Base-by-base conservation (phyloP, 768 basidiomycete species). In the Leccinum olivaceopallidum region DNA sequence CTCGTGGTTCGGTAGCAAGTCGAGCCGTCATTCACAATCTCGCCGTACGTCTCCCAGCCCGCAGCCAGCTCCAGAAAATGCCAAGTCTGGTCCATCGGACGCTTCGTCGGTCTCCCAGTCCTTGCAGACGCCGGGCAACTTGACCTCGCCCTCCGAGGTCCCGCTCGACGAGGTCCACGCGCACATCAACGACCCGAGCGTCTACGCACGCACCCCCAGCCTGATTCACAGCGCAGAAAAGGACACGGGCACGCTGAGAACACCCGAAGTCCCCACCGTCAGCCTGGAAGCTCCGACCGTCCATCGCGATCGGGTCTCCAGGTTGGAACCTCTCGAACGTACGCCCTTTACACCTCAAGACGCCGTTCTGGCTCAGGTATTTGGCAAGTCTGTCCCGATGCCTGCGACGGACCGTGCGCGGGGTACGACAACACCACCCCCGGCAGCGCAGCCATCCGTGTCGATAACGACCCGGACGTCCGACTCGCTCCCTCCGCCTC, bases 311-410 rank as follows among this genome's bases (percentile, higher is more conserved):
- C 37, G n/a, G 9, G 39, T n/a, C 55, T 6, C 53, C 36, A 14
- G 48, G 5, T 59, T 42, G 9, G 59, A 58, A 24, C 55, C 9
- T 13, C 49, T 20, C 13, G 26, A 63, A 52, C 44, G 26, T 18
- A 51, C 57, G n/a, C 56, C 66, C 13, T 71, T 70, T 66, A 87
- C 87, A 1, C 86, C 86, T 32, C 88, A 90, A 65, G 88, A 90
- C 71, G 79, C 78, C 22, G 72, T 85, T 54, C 71, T 90, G n/a
- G 80, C 83, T 32, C 81, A 82, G 57, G 75, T 69, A 56, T 56
- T 71, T 20, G 60, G 67, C 49, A 64, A 49, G 34, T 61, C 63
- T 9, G 39, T 44, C 32, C 52, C 42, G 20, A 34, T 34, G 34
- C 56, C 61, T 10, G 44, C 48, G 44, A 30, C 58, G 3, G 57